Evolutionary conservation across 2,329 filamentous ascomycete genomes (phyloP), one percentile per base, ranked within the genome.

Genomic region (Paecilomyces sp.): DNA sequence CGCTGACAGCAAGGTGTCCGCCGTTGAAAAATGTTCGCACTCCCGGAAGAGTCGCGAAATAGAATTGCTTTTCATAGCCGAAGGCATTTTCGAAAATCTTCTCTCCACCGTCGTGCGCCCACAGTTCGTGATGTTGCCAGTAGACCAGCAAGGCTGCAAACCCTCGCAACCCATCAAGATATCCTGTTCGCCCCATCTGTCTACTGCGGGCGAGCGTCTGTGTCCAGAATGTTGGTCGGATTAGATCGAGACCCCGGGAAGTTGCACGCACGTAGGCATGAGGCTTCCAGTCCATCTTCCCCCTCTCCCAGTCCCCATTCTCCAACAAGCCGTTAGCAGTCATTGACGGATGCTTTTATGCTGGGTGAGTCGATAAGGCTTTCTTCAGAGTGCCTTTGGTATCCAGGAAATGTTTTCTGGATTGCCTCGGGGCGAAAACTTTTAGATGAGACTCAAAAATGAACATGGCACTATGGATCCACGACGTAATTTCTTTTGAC

Each of bases 111-210:
- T 68, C 75, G 70, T 85, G 86, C 53, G 78, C 79, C 84, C 84
- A 86, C 4, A 85, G 70, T 64, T 82, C 72, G 68, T 87, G 80
- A 69, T 88, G 84, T 57, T 86, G 83, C 64, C 81, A 77, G 70
- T 88, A 89, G 13, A 89, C 87, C 30, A 88, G 69, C 31, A 89
- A 78, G 2, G 87, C 85, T 3, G 86, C 86, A 62, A 89, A 87
- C 3, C 87, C 87, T 67, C 87, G 77, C 13, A 89, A 74, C 13
- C 87, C 87, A 64, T 89, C 87, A 22, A 87, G 77, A 64, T 84
- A 86, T n/a, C 84, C 83, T 4, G 84, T 87, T 18, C 76, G 74
- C 6, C 81, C 75, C 13, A 80, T 53, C 15, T 51, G 54, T 55
- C 36, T 59, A 34, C 53, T 54, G 51, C 25, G 47, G 15, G 1